Percentiles rank a stretch among this genome's conserved stretches.
phyloP scores from a whole-genome alignment of 768 basidiomycete species.

The Boletus patriciae region DNA sequence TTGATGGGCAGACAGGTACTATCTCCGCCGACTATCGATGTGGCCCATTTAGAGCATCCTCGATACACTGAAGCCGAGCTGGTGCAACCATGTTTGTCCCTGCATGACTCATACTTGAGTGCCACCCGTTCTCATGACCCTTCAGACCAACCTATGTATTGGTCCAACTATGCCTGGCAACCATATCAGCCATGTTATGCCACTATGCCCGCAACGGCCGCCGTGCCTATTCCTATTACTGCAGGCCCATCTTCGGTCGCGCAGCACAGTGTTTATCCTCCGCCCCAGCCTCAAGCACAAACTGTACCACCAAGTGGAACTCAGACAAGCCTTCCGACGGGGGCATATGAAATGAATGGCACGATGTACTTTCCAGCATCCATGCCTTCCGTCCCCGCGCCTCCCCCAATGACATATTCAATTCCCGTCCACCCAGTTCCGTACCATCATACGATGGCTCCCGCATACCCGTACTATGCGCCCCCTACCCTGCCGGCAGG shows the following conservation, averaged over 20 bases:
- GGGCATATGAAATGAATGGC: constrained; percentile 27
- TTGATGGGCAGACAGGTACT: constrained; percentile 14
- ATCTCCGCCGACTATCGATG: constrained; percentile 9
- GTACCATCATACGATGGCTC: constrained; percentile 6
- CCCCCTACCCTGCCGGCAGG: constrained; percentile 2
- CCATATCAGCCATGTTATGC: constrained; percentile 32
- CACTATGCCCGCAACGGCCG: constrained; percentile 20
- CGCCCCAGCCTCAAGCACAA: not conserved
- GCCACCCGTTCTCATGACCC: not conserved
- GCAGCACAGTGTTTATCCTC: constrained; percentile 4
- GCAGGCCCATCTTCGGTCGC: not conserved
- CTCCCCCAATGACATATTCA: constrained; percentile 7
- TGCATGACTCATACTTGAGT: not conserved
- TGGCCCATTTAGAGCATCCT: constrained; percentile 17
- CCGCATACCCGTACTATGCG: constrained; percentile 11
- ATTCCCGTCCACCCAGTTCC: constrained; percentile 4
- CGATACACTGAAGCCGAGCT: constrained; percentile 35
- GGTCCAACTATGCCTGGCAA: constrained; percentile 17
- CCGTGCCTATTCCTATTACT: not conserved
- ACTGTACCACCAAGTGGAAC: not conserved
- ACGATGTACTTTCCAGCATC: constrained; percentile 31
- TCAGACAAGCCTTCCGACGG: constrained; percentile 9
- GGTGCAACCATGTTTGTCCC: constrained; percentile 34
- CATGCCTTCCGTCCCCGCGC: not conserved
- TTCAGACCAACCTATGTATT: constrained; percentile 16